phyloP scores from a whole-genome alignment of 768 basidiomycete species.

The Lactarius hengduanensis region DNA sequence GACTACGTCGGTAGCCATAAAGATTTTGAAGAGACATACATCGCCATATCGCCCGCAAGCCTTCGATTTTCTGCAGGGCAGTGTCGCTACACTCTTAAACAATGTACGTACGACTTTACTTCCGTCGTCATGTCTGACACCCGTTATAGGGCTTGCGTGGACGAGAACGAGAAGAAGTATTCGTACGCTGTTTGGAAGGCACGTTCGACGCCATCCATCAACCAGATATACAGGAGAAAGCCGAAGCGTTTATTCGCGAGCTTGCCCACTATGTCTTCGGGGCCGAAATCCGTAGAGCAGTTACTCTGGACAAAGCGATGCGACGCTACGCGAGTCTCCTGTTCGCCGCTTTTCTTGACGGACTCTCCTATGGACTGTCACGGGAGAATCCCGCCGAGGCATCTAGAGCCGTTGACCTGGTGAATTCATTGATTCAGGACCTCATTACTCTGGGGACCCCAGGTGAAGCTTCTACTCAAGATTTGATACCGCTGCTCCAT shows the following conservation, averaged over 20 bases:
- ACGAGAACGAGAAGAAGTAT: conserved; percentile 72
- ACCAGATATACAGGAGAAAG: conserved; percentile 65
- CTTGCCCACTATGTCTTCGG: conserved; percentile 72
- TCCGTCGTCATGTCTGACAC: conserved; percentile 7
- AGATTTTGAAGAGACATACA: conserved; percentile 53
- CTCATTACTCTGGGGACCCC: conserved; percentile 56
- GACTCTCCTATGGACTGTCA: conserved; percentile 72
- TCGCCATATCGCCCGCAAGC: conserved; percentile 56
- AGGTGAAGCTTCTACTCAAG: conserved; percentile 47
- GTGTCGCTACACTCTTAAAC: conserved; percentile 65
- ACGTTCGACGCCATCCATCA: conserved; percentile 74
- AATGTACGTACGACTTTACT: conserved; percentile 50
- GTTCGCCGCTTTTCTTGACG: conserved; percentile 74
- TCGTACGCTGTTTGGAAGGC: conserved; percentile 68
- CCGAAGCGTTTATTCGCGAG: conserved; percentile 66
- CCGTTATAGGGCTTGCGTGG: conserved; percentile 59
- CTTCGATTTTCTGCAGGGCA: conserved; percentile 68
- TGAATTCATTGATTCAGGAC: conserved; percentile 63
- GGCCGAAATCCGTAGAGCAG: conserved; percentile 63
- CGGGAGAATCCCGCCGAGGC: conserved; percentile 62
- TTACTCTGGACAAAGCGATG: conserved; percentile 50
- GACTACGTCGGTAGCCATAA: conserved; percentile 61
- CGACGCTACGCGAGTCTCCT: conserved; percentile 57
- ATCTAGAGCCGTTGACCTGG: conserved; percentile 55
- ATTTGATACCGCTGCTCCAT: conserved; percentile 68